Percentiles rank a stretch among this genome's conserved stretches.
These are phyloP conservation scores for Lentinula edodes DNA, from an alignment of 768 basidiomycete genomes.

Conservation along the genomic window DNA sequence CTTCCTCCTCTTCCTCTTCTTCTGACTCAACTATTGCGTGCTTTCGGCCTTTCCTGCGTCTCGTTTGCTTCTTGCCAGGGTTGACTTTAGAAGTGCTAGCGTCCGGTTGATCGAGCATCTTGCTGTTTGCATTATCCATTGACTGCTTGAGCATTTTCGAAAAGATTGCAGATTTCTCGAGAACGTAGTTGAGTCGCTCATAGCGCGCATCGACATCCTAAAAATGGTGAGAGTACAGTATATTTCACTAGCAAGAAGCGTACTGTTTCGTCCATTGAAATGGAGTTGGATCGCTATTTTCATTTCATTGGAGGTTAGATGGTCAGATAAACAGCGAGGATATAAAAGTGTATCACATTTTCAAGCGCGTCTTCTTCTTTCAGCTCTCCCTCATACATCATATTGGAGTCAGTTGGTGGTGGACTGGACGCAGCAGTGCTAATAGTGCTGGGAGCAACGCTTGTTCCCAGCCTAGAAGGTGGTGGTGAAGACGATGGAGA, in stretches of 20 bases:
- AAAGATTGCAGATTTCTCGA: slow-evolving; percentile 75
- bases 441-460: not conserved
- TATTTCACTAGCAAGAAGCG: not conserved
- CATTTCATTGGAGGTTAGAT: not conserved
- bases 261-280: not conserved
- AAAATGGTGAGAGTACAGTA: not conserved
- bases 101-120: slow-evolving; percentile 8
- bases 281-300: not conserved
- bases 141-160: slow-evolving; percentile 63
- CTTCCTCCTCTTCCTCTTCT: slow-evolving; percentile 13
- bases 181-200: slow-evolving; percentile 53
- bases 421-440: slow-evolving; percentile 8
- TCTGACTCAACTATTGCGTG: slow-evolving; percentile 12
- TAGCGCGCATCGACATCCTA: slow-evolving; percentile 49
- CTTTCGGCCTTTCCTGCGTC: not conserved
- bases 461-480: slow-evolving; percentile 2
- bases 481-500: slow-evolving; percentile 4
- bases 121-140: slow-evolving; percentile 58
- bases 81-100: not conserved
- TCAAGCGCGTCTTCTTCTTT: not conserved
- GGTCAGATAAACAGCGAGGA: not conserved
- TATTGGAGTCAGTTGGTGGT: not conserved
- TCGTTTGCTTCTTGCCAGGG: not conserved
- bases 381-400: not conserved
- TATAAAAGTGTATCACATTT: slow-evolving; percentile 1